These are phyloP conservation scores for Saccharomycopsis fermentans DNA, from an alignment of 805 yeast genomes.

Conservation along the genomic window DNA sequence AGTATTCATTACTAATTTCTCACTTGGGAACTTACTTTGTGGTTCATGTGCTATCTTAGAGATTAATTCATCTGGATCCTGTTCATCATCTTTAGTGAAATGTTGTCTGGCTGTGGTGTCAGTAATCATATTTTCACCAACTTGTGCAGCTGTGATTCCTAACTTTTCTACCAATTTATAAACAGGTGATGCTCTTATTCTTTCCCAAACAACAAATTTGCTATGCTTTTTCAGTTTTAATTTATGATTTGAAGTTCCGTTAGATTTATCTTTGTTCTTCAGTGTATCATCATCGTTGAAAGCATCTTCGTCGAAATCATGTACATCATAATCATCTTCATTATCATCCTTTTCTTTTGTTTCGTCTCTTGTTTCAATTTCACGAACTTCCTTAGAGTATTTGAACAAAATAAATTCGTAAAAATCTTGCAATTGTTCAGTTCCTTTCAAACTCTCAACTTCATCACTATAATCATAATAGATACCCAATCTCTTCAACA, in stretches of 20 bases:
- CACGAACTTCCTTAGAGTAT: constrained; percentile 36
- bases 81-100: constrained; percentile 56
- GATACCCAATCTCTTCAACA: constrained; percentile 42
- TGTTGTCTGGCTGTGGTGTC: constrained; percentile 49
- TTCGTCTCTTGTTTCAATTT: constrained; percentile 26
- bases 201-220: constrained; percentile 53
- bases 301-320: constrained; percentile 23
- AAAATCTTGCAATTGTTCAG: constrained; percentile 79
- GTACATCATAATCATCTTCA: constrained; percentile 26
- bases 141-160: constrained; percentile 70
- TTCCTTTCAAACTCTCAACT: constrained; percentile 44
- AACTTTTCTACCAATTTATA: constrained; percentile 57
- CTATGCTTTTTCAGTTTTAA: constrained; percentile 40
- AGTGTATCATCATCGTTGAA: background rate
- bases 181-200: constrained; percentile 53
- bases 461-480: constrained; percentile 52
- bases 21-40: constrained; percentile 41
- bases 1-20: constrained; percentile 56
- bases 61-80: constrained; percentile 52
- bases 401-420: constrained; percentile 62
- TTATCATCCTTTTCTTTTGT: constrained; percentile 25
- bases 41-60: constrained; percentile 41
- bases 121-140: constrained; percentile 69
- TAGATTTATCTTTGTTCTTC: background rate
- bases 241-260: constrained; percentile 18